phyloP scores from a whole-genome alignment of 257 asterid genomes.

The Coffea eugenioides region DNA sequence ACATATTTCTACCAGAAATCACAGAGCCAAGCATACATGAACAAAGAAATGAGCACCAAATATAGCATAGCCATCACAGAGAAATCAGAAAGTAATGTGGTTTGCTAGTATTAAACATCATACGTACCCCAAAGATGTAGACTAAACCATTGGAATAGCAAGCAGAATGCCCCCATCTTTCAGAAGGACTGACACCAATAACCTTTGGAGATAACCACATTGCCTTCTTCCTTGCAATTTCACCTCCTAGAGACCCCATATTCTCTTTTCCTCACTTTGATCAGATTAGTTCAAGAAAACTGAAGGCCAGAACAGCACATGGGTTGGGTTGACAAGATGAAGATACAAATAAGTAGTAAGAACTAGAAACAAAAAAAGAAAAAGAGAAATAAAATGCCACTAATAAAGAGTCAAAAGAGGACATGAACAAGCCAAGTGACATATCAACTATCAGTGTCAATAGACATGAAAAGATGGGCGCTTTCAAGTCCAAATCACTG shows the following conservation, averaged over 20 bases:
- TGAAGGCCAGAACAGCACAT: conserved; percentile 1
- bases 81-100: not conserved
- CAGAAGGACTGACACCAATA: conserved; percentile 70
- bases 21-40: not conserved
- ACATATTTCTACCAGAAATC: conserved; percentile 32
- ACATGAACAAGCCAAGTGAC: conserved; percentile 72
- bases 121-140: conserved; percentile 78
- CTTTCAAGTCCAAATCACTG: conserved; percentile 94
- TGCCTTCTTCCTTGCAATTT: conserved; percentile 51
- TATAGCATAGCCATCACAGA: conserved; percentile 21
- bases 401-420: conserved; percentile 48
- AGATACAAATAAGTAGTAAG: conserved; percentile 18
- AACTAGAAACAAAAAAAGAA: conserved; percentile 12
- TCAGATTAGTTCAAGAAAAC: not conserved
- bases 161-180: conserved; percentile 99
- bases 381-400: conserved; percentile 1
- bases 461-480: conserved; percentile 99
- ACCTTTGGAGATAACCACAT: conserved; percentile 78
- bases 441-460: conserved; percentile 91
- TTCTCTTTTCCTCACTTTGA: not conserved
- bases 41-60: not conserved
- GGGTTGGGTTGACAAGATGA: conserved; percentile 4
- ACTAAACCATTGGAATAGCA: conserved; percentile 70
- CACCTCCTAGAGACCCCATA: conserved; percentile 67
- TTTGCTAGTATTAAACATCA: not conserved